Evolutionary conservation across 1,139 yeast genomes (phyloP).

Genomic region (Diutina sp.): DNA sequence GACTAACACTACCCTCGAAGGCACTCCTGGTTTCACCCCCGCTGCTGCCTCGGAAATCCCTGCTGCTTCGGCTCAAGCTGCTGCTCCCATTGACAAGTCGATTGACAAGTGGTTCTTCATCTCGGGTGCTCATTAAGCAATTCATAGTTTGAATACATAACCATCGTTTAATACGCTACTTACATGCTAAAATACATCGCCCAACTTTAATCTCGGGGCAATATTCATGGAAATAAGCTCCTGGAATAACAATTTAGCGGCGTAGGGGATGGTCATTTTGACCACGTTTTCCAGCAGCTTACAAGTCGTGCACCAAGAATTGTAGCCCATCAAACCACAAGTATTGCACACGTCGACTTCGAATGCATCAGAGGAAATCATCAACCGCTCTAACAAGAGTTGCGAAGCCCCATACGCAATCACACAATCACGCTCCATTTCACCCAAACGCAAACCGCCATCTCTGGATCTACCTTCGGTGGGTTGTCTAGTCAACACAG

Average conservation of each 20-base stretch:
- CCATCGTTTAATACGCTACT: neutral
- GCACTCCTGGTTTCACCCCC: conserved; percentile 34
- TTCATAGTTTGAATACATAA: neutral
- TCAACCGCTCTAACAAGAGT: conserved; percentile 79
- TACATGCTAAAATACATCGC: conserved; percentile 52
- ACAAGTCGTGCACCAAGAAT: conserved; percentile 96
- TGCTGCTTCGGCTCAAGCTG: conserved; percentile 54
- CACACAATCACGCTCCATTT: conserved; percentile 99
- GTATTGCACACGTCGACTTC: conserved; percentile 90
- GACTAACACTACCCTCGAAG: conserved; percentile 56
- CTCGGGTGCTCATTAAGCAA: conserved; percentile 56
- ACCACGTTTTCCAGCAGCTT: conserved; percentile 76
- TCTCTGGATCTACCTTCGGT: conserved; percentile 98
- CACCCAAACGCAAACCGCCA: conserved; percentile 98
- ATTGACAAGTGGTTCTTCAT: conserved; percentile 98
- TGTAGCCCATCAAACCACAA: conserved; percentile 98
- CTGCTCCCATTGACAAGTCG: conserved; percentile 94
- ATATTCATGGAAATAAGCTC: conserved; percentile 94
- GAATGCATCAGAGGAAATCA: conserved; percentile 95
- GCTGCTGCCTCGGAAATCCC: conserved; percentile 46
- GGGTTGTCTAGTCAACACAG: conserved; percentile 96
- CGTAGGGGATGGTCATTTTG: conserved; percentile 95
- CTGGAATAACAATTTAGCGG: conserved; percentile 91
- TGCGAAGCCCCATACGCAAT: conserved; percentile 99
- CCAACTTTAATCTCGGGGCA: conserved; percentile 85